Evolutionary conservation across 768 basidiomycete genomes (phyloP).

Genomic region (Macrolepiota fuliginosa): DNA sequence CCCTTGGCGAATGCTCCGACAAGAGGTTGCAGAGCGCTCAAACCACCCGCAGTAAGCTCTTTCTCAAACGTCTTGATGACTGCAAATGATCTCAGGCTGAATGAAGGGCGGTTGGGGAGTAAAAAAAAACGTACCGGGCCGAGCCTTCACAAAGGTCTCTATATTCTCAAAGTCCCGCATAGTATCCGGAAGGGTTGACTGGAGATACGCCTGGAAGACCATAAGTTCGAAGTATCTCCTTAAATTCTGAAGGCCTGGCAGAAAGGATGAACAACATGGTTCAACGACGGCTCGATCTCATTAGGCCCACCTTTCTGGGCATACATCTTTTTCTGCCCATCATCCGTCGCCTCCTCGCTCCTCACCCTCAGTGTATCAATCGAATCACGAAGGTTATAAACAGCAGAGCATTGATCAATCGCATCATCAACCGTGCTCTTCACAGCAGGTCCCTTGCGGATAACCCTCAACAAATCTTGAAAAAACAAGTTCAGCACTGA

Average conservation of each 20-base stretch:
- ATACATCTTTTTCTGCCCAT: constrained; percentile 60
- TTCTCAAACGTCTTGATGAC: constrained; percentile 96
- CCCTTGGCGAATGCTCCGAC: constrained; percentile 65
- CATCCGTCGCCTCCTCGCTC: constrained; percentile 77
- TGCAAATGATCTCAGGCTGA: constrained; percentile 20
- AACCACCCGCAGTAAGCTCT: constrained; percentile 76
- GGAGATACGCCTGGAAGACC: constrained; percentile 87
- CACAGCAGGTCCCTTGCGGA: constrained; percentile 82
- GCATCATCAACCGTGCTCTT: constrained; percentile 86
- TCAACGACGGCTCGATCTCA: not conserved
- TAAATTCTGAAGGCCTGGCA: constrained; percentile 71
- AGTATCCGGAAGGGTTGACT: constrained; percentile 79
- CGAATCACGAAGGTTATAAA: constrained; percentile 82
- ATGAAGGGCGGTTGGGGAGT: not conserved
- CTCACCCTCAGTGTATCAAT: constrained; percentile 81
- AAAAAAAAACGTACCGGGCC: constrained; percentile 69
- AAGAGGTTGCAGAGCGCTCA: constrained; percentile 79
- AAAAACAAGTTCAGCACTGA: constrained; percentile 3
- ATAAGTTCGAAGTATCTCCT: constrained; percentile 84
- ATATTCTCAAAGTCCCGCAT: constrained; percentile 72
- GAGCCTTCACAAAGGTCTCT: constrained; percentile 76
- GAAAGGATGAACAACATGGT: not conserved
- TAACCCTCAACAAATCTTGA: constrained; percentile 77
- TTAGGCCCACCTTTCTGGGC: constrained; percentile 65
- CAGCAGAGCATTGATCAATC: constrained; percentile 80